These are phyloP conservation scores for Medicago truncatula DNA, from an alignment of 306 rosid species.

Conservation along the genomic window MtrunA17r5.0-ANR NC_053042.1:15320001-15320500, in stretches of 20 bases:
- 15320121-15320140: too few species aligned
- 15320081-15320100: background rate
- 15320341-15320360: background rate
- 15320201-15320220: background rate
- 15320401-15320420: background rate
- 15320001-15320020: too few species aligned
- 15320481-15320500: constrained; percentile 25
- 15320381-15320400: too few species aligned
- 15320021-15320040: too few species aligned
- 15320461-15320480: constrained; percentile 7
- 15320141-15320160: too few species aligned
- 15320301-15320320: background rate
- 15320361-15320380: constrained; percentile 11
- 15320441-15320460: constrained; percentile 3
- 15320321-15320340: constrained; percentile 22
- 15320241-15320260: background rate
- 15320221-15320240: background rate
- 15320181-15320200: too few species aligned
- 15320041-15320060: background rate
- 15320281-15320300: background rate
- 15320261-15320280: background rate
- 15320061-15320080: background rate
- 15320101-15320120: background rate
- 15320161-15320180: too few species aligned
- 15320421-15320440: background rate